Conservation (phyloP, 23 red algal species). For the Gracilaria gracilis region DNA sequence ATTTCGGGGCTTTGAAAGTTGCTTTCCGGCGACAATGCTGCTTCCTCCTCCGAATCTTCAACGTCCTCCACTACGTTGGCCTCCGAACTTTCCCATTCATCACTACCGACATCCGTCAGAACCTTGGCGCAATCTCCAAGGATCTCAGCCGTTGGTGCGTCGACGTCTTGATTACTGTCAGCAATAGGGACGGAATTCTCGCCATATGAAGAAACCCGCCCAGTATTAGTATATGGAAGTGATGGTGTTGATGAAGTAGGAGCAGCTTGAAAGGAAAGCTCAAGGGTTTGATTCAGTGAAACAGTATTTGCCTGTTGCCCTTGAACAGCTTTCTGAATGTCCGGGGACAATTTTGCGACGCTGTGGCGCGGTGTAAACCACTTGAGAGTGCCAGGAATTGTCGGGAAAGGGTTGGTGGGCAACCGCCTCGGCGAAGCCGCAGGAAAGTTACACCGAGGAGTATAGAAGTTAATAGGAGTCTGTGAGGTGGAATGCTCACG, state of each 20-base stretch:
- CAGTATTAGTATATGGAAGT: not conserved
- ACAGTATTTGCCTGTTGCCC: not conserved
- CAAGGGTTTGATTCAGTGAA: not conserved
- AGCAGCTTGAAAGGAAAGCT: not conserved
- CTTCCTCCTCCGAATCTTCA: not conserved
- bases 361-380: slow-evolving; percentile 24
- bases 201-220: not conserved
- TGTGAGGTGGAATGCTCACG: not conserved
- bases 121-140: not conserved
- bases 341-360: slow-evolving; percentile 3
- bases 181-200: not conserved
- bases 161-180: not conserved
- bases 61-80: not conserved
- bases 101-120: not conserved
- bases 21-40: not conserved
- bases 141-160: not conserved
- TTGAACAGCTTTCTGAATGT: not conserved
- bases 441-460: slow-evolving; percentile 8
- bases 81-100: not conserved
- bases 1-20: slow-evolving; percentile 34
- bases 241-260: not conserved
- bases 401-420: not conserved
- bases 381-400: not conserved
- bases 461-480: not conserved
- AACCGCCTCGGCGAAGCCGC: slow-evolving; percentile 4